phyloP scores from a whole-genome alignment of 805 yeast genomes.

The Tetrapisispora nanseiensis region DNA sequence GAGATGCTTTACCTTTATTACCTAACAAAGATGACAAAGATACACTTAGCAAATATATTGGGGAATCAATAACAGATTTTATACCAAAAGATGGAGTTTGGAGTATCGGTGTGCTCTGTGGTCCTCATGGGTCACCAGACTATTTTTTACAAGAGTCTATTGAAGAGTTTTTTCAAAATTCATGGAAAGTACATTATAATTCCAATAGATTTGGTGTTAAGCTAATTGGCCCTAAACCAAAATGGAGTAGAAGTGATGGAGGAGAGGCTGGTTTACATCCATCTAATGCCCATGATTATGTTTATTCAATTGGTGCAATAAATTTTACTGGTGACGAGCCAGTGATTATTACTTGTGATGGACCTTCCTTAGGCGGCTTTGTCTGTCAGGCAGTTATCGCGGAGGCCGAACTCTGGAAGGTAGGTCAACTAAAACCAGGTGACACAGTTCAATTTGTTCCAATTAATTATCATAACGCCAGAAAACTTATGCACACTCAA shows the following conservation, averaged over 20 bases:
- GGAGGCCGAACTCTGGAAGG: slow-evolving; percentile 96
- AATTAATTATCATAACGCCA: slow-evolving; percentile 57
- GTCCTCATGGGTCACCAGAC: slow-evolving; percentile 97
- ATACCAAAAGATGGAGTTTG: slow-evolving; percentile 37
- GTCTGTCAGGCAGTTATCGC: slow-evolving; percentile 95
- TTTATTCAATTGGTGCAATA: slow-evolving; percentile 90
- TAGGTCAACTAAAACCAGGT: slow-evolving; percentile 96
- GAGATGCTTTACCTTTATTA: slow-evolving; percentile 39
- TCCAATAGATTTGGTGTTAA: slow-evolving; percentile 96
- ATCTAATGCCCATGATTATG: slow-evolving; percentile 96
- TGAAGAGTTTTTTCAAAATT: slow-evolving; percentile 59
- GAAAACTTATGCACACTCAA: slow-evolving; percentile 49
- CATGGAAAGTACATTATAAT: slow-evolving; percentile 95
- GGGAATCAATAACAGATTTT: slow-evolving; percentile 34
- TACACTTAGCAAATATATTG: slow-evolving; percentile 29
- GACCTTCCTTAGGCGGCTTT: slow-evolving; percentile 95
- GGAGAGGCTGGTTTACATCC: slow-evolving; percentile 98
- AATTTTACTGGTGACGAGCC: slow-evolving; percentile 99
- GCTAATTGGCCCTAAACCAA: slow-evolving; percentile 88
- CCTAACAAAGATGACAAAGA: not conserved
- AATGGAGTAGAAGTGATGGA: slow-evolving; percentile 94
- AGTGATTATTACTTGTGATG: slow-evolving; percentile 92
- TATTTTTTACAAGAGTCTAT: slow-evolving; percentile 73
- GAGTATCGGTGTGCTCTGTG: slow-evolving; percentile 89
- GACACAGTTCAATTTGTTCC: slow-evolving; percentile 77